Evolutionary conservation across 768 basidiomycete genomes (phyloP), one percentile per base, ranked within the genome.

Genomic region (Termitomyces sp.): DNA sequence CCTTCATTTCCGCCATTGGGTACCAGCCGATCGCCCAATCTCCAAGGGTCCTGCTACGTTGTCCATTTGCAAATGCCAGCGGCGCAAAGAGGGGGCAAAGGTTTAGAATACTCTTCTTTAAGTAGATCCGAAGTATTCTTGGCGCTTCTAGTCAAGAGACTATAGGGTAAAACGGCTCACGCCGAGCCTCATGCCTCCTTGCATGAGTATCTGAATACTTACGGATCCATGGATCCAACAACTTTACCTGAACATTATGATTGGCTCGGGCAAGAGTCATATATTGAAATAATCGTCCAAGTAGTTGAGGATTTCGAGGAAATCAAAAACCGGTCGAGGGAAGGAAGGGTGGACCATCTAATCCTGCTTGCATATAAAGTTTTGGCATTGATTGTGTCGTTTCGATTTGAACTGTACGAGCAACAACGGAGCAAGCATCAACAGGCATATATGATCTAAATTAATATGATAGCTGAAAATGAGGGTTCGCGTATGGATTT

Each of bases 1-100:
- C 23, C 41, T 52, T 40, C 56, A 61, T 55, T 53, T 59, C 51
- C 43, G 58, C 55, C 32, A 35, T 42, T 46, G 50, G 51, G 59
- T 59, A 27, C 21, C 39, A 48, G n/a, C 43, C 52, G 55, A 61
- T 61, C 49, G 35, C 37, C 28, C 25, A 19, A 2, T n/a, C 19
- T 27, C 11, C 12, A 45, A 27, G 25, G 25, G 43, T 44, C 25
- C 43, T 9, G 25, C 8, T 27, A 9, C 16, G 27, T 17, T 28
- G 39, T 28, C 5, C 21, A 28, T 51, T 40, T 51, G 25, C 25
- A 40, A 51, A 40, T 12, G 5, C n/a, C n/a, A 32, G 16, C 35
- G 21, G 23, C 40, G 21, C 37, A 21, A 35, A 10, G 21, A 21
- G 16, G 30, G 19, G 28, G 25, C 32, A 35, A 39, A 40, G 8